Base-by-base conservation (phyloP, 441 rosid genomes). In the Erysimum pusillum region DNA sequence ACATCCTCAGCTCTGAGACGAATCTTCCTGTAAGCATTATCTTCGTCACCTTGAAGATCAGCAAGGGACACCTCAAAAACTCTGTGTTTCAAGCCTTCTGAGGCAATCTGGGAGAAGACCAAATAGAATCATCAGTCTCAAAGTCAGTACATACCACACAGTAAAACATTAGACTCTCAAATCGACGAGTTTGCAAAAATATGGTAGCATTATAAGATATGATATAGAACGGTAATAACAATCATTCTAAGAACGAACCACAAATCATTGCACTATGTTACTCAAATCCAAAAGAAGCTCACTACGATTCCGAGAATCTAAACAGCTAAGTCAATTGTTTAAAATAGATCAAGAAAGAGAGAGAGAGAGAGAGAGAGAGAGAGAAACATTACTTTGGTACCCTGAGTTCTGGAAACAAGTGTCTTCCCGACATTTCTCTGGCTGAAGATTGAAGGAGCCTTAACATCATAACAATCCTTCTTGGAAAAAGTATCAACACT, bases 391-490 rank as follows among this genome's bases (percentile, higher is more conserved):
- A 94, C 98, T 93, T 94, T 91, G 46, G 99, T 91, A 67, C 96
- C 99, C 91, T 94, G 99, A 3, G 98, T 94, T 70, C 97, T 91
- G 49, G 89, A 80, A 54, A 94, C 97, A 41, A 94, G 93, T 4
- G 98, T 95, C 80, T 87, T 94, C 32, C 99, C 99, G 1, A 91
- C 98, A 73, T 90, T 89, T 58, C 85, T 88, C 0, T 58, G 51
- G 9, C 25, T 53, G 77, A 92, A 94, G 53, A 83, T 79, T 3
- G 92, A 71, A 2, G 99, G 99, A 34, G 99, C 98, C 80, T 95
- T 95, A 67, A 92, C 85, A 39, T 92, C 94, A 63, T 95, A 91
- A 97, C 98, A 94, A 63, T 94, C 99, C 86, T 92, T 94, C 97
- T 92, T 91, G 6, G 97, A 75, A 63, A 90, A 94, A 0, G 97